These are phyloP conservation scores for Ceratobasidium sp. DNA, from an alignment of 1,284 basidiomycete species.

Conservation along the genomic window DNA sequence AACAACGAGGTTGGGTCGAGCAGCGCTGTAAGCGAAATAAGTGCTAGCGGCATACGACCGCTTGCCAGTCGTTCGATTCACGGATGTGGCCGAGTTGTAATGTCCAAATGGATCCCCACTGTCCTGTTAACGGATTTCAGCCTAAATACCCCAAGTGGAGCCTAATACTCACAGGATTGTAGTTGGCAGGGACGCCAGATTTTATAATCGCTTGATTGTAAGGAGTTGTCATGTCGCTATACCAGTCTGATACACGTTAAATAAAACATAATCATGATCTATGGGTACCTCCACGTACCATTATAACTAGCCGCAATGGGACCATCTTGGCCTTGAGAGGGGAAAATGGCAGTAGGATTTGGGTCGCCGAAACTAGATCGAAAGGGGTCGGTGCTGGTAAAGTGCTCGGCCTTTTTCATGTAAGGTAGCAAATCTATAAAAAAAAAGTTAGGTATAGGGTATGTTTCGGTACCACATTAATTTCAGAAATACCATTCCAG, in stretches of 20 bases:
- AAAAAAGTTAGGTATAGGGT: neutral
- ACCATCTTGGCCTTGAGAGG: constrained; percentile 54
- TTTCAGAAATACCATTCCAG: constrained; percentile 52
- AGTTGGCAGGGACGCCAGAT: constrained; percentile 41
- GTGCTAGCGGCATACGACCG: constrained; percentile 54
- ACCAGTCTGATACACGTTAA: constrained; percentile 42
- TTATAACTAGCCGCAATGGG: constrained; percentile 55
- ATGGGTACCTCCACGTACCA: constrained; percentile 49
- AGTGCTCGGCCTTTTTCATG: constrained; percentile 58
- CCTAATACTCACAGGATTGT: constrained; percentile 38
- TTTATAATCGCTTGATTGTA: constrained; percentile 34
- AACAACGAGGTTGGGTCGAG: constrained; percentile 53
- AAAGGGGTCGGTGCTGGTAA: constrained; percentile 51
- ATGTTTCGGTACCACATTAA: neutral
- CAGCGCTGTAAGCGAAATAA: constrained; percentile 52
- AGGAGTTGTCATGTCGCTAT: constrained; percentile 47
- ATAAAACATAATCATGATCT: constrained; percentile 42
- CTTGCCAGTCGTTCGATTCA: constrained; percentile 53
- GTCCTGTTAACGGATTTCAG: neutral
- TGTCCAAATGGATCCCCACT: constrained; percentile 42
- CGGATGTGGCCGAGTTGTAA: constrained; percentile 45
- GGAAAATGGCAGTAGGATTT: constrained; percentile 50
- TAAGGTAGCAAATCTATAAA: constrained; percentile 54
- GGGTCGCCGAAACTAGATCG: constrained; percentile 50
- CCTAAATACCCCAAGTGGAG: neutral